Evolutionary conservation across 352 stramenopile genomes (phyloP).

Genomic region (Plasmopara viticola): DNA sequence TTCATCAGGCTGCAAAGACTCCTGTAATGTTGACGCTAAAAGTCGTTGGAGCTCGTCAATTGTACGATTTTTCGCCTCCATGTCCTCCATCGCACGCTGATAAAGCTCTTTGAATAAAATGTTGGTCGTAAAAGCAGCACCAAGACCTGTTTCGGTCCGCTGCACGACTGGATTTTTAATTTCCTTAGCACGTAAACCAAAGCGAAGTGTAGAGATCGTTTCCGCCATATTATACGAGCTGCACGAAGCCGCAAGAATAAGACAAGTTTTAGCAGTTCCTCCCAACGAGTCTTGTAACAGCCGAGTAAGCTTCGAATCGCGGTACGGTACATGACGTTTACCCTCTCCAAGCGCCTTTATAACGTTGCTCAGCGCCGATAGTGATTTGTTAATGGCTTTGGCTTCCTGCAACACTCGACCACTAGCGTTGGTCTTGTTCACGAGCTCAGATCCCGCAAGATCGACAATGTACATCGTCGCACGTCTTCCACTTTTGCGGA

Average conservation of each 20-base stretch:
- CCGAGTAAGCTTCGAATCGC: slow-evolving; percentile 82
- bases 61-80: slow-evolving; percentile 61
- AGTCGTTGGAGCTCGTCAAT: slow-evolving; percentile 58
- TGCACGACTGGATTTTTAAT: slow-evolving; percentile 71
- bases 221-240: slow-evolving; percentile 77
- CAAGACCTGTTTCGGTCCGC: slow-evolving; percentile 28
- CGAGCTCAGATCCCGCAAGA: slow-evolving; percentile 75
- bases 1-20: slow-evolving; percentile 25
- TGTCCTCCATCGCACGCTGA: slow-evolving; percentile 55
- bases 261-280: slow-evolving; percentile 90
- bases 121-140: slow-evolving; percentile 13
- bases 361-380: slow-evolving; percentile 79
- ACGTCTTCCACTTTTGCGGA: slow-evolving; percentile 31
- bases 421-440: slow-evolving; percentile 78
- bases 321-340: slow-evolving; percentile 71
- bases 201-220: slow-evolving; percentile 73
- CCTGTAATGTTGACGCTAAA: slow-evolving; percentile 34
- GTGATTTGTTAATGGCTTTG: slow-evolving; percentile 83
- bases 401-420: slow-evolving; percentile 78
- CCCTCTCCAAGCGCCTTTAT: slow-evolving; percentile 76
- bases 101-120: slow-evolving; percentile 68
- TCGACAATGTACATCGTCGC: slow-evolving; percentile 83
- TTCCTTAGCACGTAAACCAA: slow-evolving; percentile 66
- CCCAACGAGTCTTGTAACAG: slow-evolving; percentile 87
- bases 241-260: slow-evolving; percentile 91